Evolutionary conservation across 1,284 basidiomycete genomes (phyloP).

Genomic region (Polyporus tsugae): DNA sequence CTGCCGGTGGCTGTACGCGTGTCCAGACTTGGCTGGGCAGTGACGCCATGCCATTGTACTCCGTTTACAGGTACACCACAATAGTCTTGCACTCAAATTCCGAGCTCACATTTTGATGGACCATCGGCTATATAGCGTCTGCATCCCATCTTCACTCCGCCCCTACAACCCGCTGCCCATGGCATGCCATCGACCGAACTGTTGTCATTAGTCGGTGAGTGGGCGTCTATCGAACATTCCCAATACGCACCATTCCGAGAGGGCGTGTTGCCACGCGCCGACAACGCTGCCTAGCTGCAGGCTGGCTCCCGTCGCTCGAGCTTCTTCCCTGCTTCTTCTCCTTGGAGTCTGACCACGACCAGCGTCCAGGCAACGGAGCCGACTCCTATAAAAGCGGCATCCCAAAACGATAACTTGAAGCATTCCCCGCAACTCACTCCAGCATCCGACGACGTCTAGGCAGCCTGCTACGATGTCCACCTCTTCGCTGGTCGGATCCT

Average conservation of each 20-base stretch:
- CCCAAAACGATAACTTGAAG: background rate
- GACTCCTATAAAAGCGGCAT: background rate
- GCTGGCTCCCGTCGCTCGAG: background rate
- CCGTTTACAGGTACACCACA: constrained; percentile 9
- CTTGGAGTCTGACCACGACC: constrained; percentile 9
- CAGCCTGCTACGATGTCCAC: background rate
- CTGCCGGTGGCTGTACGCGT: constrained; percentile 14
- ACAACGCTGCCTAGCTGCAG: constrained; percentile 1
- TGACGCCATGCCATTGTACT: background rate
- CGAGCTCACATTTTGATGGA: background rate
- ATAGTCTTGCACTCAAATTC: background rate
- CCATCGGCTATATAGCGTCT: background rate
- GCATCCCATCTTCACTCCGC: background rate
- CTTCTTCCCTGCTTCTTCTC: constrained; percentile 5
- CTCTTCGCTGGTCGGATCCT: constrained; percentile 16
- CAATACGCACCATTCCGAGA: constrained; percentile 5
- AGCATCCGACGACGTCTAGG: background rate
- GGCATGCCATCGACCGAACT: background rate
- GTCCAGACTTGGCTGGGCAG: background rate
- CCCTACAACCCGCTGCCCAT: background rate
- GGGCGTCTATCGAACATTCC: background rate
- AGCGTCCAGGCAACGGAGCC: background rate
- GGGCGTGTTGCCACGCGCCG: background rate
- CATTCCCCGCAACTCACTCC: background rate
- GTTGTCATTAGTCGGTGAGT: background rate